phyloP scores from a whole-genome alignment of 306 rosid species.

The Prunus salicina region DNA sequence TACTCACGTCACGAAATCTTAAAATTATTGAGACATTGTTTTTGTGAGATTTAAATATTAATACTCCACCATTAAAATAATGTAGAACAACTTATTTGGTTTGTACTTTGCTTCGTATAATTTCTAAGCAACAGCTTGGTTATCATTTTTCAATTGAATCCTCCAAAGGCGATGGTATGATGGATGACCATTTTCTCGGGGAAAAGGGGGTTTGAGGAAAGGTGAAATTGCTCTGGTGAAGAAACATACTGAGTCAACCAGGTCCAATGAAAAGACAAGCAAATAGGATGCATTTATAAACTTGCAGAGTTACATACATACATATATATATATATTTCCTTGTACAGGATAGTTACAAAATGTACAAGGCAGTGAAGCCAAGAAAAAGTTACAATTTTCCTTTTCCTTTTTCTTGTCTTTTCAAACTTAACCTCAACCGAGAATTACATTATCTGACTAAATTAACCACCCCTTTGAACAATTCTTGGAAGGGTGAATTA shows the following conservation, averaged over 20 bases:
- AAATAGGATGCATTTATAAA: constrained; percentile 4
- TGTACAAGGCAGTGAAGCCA: constrained; percentile 29
- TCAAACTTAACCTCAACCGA: neutral
- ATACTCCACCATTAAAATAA: no score
- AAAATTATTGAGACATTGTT: no score
- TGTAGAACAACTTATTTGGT: no score
- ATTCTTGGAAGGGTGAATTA: constrained; percentile 27
- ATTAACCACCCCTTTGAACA: constrained; percentile 32
- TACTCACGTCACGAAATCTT: no score
- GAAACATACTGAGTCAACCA: no score
- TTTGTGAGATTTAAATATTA: no score
- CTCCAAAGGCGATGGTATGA: no score
- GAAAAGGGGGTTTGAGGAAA: no score
- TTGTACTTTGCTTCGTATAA: neutral
- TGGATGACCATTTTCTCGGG: neutral
- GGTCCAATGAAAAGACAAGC: neutral
- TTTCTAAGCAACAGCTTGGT: no score
- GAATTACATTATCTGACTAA: constrained; percentile 20
- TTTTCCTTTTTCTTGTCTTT: constrained; percentile 16
- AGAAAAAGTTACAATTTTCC: constrained; percentile 20
- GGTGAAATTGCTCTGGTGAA: no score
- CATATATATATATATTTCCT: neutral
- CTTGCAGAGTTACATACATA: constrained; percentile 15
- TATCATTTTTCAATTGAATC: neutral
- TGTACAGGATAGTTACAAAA: constrained; percentile 31